phyloP scores from a whole-genome alignment of 1,284 basidiomycete species.

The Rhodotorula sp. region DNA sequence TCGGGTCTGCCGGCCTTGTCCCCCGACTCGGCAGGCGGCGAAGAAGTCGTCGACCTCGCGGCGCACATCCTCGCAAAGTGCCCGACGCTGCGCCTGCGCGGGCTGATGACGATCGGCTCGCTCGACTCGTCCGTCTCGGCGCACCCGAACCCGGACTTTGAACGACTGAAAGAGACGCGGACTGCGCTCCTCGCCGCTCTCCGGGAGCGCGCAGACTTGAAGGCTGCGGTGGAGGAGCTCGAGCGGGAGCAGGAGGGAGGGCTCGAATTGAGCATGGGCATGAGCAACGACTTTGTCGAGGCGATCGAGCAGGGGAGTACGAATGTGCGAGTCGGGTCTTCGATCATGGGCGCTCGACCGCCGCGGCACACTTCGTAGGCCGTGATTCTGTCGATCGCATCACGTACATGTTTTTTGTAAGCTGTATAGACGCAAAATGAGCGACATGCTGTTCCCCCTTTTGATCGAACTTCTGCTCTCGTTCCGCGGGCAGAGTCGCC shows the following conservation, averaged over 20 bases:
- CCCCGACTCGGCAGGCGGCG: conserved; percentile 46
- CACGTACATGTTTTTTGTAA: no score
- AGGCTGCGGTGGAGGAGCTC: conserved; percentile 57
- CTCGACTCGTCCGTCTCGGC: conserved; percentile 63
- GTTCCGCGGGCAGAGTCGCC: no score
- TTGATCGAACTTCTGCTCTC: neutral
- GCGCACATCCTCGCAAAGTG: conserved; percentile 69
- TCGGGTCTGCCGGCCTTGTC: conserved; percentile 71
- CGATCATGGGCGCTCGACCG: conserved; percentile 70
- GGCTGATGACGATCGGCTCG: conserved; percentile 96
- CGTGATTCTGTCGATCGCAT: neutral
- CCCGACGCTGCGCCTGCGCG: conserved; percentile 70
- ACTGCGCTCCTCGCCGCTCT: conserved; percentile 56
- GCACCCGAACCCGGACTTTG: conserved; percentile 80
- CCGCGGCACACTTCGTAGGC: neutral
- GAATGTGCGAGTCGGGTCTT: conserved; percentile 86
- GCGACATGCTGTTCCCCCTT: neutral
- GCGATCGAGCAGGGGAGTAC: conserved; percentile 80
- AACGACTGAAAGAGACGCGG: conserved; percentile 64
- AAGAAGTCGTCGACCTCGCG: conserved; percentile 66
- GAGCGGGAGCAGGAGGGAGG: conserved; percentile 53
- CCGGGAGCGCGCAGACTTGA: conserved; percentile 33
- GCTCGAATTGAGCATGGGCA: conserved; percentile 91
- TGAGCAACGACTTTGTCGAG: conserved; percentile 91
- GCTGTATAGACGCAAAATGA: no score